A percentile compares a stretch with the other conserved stretches of the same genome.
phyloP scores from a whole-genome alignment of 208 protist genomes.

The Porcisia hertigi region DNA sequence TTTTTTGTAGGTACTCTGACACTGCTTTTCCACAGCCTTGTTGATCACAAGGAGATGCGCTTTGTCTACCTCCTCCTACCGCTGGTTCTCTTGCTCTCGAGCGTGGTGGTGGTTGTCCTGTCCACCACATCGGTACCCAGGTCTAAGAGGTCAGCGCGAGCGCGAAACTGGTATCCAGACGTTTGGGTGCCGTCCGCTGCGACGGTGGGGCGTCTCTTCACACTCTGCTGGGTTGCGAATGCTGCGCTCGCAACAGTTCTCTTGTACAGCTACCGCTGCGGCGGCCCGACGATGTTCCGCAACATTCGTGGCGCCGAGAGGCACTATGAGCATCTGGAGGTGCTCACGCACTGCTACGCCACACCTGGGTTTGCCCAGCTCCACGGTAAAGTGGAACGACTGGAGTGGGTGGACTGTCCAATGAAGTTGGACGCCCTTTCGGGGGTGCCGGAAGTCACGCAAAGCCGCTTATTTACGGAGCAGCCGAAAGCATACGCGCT shows the following conservation, averaged over 20 bases:
- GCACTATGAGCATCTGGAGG: slow-evolving; percentile 47
- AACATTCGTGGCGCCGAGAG: slow-evolving; percentile 38
- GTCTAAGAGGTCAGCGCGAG: not conserved
- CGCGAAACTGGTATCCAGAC: not conserved
- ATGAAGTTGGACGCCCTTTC: slow-evolving; percentile 41
- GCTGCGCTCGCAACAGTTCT: slow-evolving; percentile 35
- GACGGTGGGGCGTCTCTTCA: slow-evolving; percentile 18
- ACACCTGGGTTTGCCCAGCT: slow-evolving; percentile 72
- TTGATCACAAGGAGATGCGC: slow-evolving; percentile 95
- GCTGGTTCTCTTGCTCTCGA: slow-evolving; percentile 46
- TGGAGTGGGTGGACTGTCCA: slow-evolving; percentile 60
- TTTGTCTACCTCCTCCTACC: slow-evolving; percentile 76
- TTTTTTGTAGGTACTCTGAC: slow-evolving; percentile 1
- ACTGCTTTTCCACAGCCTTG: slow-evolving; percentile 70
- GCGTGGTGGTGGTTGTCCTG: slow-evolving; percentile 38
- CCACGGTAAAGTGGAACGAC: slow-evolving; percentile 64
- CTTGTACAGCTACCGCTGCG: slow-evolving; percentile 54
- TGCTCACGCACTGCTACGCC: slow-evolving; percentile 70
- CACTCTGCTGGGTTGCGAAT: slow-evolving; percentile 32
- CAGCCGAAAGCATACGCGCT: slow-evolving; percentile 46
- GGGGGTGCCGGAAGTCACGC: slow-evolving; percentile 36
- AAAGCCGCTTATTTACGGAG: slow-evolving; percentile 58
- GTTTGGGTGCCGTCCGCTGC: not conserved
- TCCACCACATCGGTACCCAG: slow-evolving; percentile 9
- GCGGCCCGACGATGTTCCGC: slow-evolving; percentile 43